Evolutionary conservation across 176 grass and related monocot species (phyloP).

Genomic region (Musa acuminata): DNA sequence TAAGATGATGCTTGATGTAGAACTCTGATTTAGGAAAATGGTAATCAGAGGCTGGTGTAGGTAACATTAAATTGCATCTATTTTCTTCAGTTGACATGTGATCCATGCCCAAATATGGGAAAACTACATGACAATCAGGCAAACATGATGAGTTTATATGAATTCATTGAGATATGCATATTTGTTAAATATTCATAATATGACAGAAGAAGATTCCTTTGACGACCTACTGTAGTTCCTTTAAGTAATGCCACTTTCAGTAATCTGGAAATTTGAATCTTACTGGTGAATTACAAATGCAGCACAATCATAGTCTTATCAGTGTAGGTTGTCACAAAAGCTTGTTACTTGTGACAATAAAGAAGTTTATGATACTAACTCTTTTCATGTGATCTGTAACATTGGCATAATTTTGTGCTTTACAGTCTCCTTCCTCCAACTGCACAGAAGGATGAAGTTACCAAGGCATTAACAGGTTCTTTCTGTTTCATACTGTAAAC

Average conservation of each 20-base stretch:
- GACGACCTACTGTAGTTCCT: neutral
- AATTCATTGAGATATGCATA: too few species aligned
- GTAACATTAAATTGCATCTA: neutral
- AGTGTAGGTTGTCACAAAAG: neutral
- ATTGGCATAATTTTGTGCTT: conserved; percentile 5
- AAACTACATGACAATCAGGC: neutral
- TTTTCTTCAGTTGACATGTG: neutral
- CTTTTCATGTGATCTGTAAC: neutral
- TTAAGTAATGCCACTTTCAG: neutral
- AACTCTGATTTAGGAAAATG: neutral
- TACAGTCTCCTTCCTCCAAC: conserved; percentile 90
- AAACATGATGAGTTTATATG: too few species aligned
- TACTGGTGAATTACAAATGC: too few species aligned
- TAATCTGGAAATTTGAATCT: neutral
- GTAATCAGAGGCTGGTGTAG: neutral
- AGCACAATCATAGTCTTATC: neutral
- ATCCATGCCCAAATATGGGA: neutral
- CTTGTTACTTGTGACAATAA: neutral
- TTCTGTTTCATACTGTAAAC: conserved; percentile 10
- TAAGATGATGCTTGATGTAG: conserved; percentile 25
- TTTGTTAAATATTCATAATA: too few species aligned
- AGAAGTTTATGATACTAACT: neutral
- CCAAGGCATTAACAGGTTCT: conserved; percentile 91
- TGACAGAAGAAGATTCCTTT: neutral
- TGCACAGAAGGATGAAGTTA: conserved; percentile 84